phyloP scores from a whole-genome alignment of 2,329 filamentous ascomycete genomes.

The Diaporthe sp. region DNA sequence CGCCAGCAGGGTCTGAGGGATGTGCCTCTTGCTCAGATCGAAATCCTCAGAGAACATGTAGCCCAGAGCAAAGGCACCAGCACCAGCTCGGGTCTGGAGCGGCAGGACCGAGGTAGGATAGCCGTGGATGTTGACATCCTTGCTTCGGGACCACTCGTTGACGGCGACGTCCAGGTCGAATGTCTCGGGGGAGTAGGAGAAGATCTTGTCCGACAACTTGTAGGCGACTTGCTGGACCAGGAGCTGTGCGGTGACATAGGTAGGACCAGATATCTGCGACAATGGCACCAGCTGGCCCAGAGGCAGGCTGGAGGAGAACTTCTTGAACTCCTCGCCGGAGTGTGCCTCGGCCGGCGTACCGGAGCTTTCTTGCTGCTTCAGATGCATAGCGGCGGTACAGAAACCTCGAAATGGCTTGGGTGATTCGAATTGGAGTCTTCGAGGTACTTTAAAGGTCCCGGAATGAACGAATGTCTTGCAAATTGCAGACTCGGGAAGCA shows the following conservation, averaged over 20 bases:
- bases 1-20: constrained; percentile 91
- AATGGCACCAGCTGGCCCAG: constrained; percentile 69
- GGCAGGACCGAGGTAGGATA: constrained; percentile 82
- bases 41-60: constrained; percentile 99
- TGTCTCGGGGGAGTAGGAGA: constrained; percentile 93
- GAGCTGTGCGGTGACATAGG: constrained; percentile 92
- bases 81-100: constrained; percentile 89
- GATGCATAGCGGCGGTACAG: constrained; percentile 38
- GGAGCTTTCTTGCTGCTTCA: constrained; percentile 54
- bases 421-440: neutral
- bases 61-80: constrained; percentile 90
- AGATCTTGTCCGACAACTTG: constrained; percentile 95
- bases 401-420: neutral
- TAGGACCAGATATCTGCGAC: constrained; percentile 81
- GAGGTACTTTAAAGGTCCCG: neutral
- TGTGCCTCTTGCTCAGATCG: constrained; percentile 88
- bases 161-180: constrained; percentile 91
- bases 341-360: constrained; percentile 50
- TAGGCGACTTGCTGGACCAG: constrained; percentile 97
- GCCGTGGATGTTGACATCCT: constrained; percentile 84
- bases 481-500: constrained; percentile 4
- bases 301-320: constrained; percentile 65
- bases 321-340: constrained; percentile 51
- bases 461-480: neutral
- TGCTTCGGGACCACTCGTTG: constrained; percentile 78